Percentiles rank a stretch among this genome's conserved stretches.
These are phyloP conservation scores for Fimicolochytrium jonesii DNA, from an alignment of 192 early-diverging fungal species.

Conservation along the genomic window DNA sequence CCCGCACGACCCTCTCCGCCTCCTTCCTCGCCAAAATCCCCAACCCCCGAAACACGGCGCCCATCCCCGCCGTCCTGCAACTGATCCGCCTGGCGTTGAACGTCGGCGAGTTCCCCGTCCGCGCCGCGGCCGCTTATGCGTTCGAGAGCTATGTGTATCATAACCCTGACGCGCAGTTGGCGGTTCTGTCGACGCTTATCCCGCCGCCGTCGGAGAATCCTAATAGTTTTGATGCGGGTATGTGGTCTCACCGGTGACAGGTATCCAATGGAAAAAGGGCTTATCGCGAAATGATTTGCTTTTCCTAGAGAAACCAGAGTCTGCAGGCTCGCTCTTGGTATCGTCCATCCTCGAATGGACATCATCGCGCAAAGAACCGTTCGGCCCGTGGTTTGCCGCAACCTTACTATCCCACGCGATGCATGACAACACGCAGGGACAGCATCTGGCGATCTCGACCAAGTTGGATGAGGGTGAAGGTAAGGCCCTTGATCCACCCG, in stretches of 20 bases:
- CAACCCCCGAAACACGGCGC: slow-evolving; percentile 16
- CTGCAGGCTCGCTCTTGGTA: slow-evolving; percentile 86
- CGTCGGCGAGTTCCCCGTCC: slow-evolving; percentile 62
- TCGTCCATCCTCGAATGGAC: slow-evolving; percentile 76
- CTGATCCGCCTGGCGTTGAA: slow-evolving; percentile 75
- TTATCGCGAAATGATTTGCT: too few species aligned
- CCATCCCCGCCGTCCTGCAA: slow-evolving; percentile 76
- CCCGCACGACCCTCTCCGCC: slow-evolving; percentile 45
- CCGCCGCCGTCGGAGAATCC: slow-evolving; percentile 71
- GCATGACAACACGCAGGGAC: slow-evolving; percentile 65
- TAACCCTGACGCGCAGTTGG: slow-evolving; percentile 85
- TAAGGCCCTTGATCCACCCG: slow-evolving; percentile 30
- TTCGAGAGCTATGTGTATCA: slow-evolving; percentile 74
- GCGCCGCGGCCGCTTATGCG: slow-evolving; percentile 81
- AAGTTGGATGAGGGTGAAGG: slow-evolving; percentile 69
- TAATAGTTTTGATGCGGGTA: slow-evolving; percentile 51
- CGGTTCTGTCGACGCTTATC: slow-evolving; percentile 79
- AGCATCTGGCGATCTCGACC: slow-evolving; percentile 71
- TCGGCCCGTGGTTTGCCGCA: slow-evolving; percentile 84
- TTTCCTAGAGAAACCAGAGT: slow-evolving; percentile 70
- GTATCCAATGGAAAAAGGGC: too few species aligned
- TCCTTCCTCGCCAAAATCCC: neutral
- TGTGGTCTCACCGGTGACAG: too few species aligned
- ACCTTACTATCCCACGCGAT: slow-evolving; percentile 78
- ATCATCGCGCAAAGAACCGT: slow-evolving; percentile 68